Evolutionary conservation across 1,284 basidiomycete species (phyloP).

Genomic region (Ceratobasidium sp.): DNA sequence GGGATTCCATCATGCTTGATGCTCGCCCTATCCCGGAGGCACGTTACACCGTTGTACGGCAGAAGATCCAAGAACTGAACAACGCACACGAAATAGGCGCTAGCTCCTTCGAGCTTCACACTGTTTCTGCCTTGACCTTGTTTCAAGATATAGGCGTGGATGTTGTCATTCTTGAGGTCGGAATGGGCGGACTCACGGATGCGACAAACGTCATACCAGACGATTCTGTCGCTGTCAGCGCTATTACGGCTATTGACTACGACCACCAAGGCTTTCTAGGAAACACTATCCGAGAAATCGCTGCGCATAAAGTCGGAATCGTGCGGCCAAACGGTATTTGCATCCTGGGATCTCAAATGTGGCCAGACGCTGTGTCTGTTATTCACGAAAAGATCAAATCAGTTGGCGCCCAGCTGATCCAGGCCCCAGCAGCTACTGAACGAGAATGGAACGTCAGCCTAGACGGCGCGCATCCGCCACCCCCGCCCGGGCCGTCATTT

Average conservation of each 20-base stretch:
- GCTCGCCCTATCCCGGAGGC: constrained; percentile 64
- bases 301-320: constrained; percentile 87
- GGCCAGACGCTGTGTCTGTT: constrained; percentile 63
- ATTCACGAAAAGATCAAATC: constrained; percentile 58
- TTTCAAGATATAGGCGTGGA: constrained; percentile 79
- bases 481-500: constrained; percentile 57
- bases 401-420: constrained; percentile 60
- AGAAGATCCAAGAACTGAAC: constrained; percentile 66
- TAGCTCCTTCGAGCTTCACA: constrained; percentile 86
- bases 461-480: constrained; percentile 55
- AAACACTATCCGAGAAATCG: constrained; percentile 76
- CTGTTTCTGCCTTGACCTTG: constrained; percentile 76
- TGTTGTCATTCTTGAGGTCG: constrained; percentile 90
- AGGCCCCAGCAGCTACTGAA: constrained; percentile 52
- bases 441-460: constrained; percentile 52
- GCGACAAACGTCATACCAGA: constrained; percentile 91
- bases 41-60: constrained; percentile 64
- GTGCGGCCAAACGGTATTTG: constrained; percentile 67
- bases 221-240: constrained; percentile 76
- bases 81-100: constrained; percentile 61
- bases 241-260: constrained; percentile 86
- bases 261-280: constrained; percentile 95
- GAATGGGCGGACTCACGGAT: constrained; percentile 92
- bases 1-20: constrained; percentile 83
- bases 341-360: constrained; percentile 76